Conservation (phyloP, 495 filamentous ascomycete species). For the Aspergillus coremiiformis region DNA sequence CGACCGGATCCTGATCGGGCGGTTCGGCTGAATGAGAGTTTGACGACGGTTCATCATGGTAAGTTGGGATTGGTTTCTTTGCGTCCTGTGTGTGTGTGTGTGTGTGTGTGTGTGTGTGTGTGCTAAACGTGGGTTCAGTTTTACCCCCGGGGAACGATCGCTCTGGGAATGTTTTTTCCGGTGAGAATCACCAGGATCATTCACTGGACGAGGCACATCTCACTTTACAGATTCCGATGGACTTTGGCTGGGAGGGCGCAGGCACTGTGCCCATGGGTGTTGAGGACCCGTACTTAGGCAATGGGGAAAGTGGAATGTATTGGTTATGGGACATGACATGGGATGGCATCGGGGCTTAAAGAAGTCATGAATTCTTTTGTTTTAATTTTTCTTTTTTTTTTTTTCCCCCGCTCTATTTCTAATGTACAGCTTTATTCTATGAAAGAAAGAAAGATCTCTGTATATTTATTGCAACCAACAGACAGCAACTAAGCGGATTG, state of each 20-base stretch:
- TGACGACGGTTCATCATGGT: constrained; percentile 24
- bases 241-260: background rate
- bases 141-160: constrained; percentile 9
- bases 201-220: background rate
- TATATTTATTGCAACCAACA: no score
- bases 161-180: background rate
- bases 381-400: background rate
- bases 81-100: background rate
- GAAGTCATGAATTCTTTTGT: background rate
- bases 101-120: no score
- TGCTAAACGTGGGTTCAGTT: background rate
- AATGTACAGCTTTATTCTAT: background rate
- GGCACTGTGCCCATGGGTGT: background rate
- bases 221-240: background rate
- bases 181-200: background rate
- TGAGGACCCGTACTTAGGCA: constrained; percentile 1
- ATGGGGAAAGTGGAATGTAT: constrained; percentile 18
- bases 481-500: background rate
- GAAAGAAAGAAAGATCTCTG: no score
- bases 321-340: constrained; percentile 27
- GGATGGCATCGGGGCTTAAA: constrained; percentile 8
- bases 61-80: background rate
- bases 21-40: constrained; percentile 20
- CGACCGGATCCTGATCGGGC: constrained; percentile 8
- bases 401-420: background rate